These are phyloP conservation scores for Umbellularia californica DNA, from an alignment of 164 flowering plant genomes.

Conservation along the genomic window DNA sequence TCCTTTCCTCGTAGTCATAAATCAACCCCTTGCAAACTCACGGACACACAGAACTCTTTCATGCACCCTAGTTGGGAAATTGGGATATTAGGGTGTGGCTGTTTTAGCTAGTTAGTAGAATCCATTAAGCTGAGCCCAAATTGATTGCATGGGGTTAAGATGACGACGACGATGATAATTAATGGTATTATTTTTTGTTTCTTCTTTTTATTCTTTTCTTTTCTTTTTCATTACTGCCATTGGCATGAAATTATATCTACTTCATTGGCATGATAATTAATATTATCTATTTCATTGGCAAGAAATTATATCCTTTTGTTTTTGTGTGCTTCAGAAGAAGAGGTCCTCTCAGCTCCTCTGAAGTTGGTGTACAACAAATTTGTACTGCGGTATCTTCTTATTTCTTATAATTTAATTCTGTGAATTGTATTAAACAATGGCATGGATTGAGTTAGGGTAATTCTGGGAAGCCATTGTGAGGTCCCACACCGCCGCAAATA, in stretches of 20 bases:
- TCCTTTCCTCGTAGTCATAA: too few species aligned
- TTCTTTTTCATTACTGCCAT: too few species aligned
- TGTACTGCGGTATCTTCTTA: conserved; percentile 50
- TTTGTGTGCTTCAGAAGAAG: conserved; percentile 57
- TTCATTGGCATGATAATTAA: neutral
- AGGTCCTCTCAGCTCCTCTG: conserved; percentile 93
- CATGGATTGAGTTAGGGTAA: neutral
- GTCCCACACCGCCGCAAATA: too few species aligned
- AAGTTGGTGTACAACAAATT: conserved; percentile 86
- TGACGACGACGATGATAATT: too few species aligned
- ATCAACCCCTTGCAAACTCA: too few species aligned
- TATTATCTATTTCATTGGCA: neutral
- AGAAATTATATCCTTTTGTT: neutral
- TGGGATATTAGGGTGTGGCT: too few species aligned
- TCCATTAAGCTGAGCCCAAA: too few species aligned
- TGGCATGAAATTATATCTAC: neutral
- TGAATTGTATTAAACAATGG: neutral
- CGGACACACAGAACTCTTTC: too few species aligned
- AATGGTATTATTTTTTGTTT: neutral
- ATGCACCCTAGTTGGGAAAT: too few species aligned
- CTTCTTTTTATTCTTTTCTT: neutral
- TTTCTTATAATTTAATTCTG: neutral
- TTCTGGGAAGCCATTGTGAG: too few species aligned
- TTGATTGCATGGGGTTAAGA: too few species aligned
- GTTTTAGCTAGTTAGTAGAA: too few species aligned